Evolutionary conservation across 768 basidiomycete species (phyloP), one percentile per base, ranked within the genome.

Genomic region (Holtermannia corniformis): DNA sequence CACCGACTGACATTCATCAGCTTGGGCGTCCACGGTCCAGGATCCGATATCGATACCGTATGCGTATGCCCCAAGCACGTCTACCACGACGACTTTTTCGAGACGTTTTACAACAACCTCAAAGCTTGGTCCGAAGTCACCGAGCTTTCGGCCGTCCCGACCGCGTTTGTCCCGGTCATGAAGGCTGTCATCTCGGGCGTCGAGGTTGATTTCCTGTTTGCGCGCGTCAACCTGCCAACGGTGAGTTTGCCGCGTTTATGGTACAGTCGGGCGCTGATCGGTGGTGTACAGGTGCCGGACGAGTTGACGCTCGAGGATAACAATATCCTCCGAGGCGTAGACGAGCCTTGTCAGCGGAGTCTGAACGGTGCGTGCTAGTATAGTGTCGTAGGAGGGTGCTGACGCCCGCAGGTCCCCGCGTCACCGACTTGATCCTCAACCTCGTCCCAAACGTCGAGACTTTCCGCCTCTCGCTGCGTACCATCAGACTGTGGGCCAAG

Each of bases 401-500:
- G 5, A 27, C 14, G 41, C 16, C 23, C 58, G 5, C 60, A 93
- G 92, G 92, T 55, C 93, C 92, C 40, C 80, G 95, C 43, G 92
- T 96, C 23, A 93, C 89, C 28, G 92, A 97, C 65, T 87, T 92
- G 72, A 95, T 97, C 56, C 74, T 99, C 61, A 84, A 91, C 46
- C 78, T 99, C 21, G 93, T 99, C 1, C 93, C 95, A 11, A 85
- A 96, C 64, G 87, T 92, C 19, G 79, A 83, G 55, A 89, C 93
- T 19, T 99, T 96, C 75, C 84, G 95, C 57, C 90, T 92, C 63
- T 84, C 95, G 11, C 73, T 99, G 56, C 81, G 95, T 59, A 91
- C 91, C 69, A 96, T 99, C 71, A 93, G 96, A 73, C 76, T 97
- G 24, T 99, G 95, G 95, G 95, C 95, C 10, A 86, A 90, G 75